A percentile compares a stretch with the other conserved stretches of the same genome.
phyloP scores from a whole-genome alignment of 176 grass and related monocot genomes.

The Elymus sibiricus region DNA sequence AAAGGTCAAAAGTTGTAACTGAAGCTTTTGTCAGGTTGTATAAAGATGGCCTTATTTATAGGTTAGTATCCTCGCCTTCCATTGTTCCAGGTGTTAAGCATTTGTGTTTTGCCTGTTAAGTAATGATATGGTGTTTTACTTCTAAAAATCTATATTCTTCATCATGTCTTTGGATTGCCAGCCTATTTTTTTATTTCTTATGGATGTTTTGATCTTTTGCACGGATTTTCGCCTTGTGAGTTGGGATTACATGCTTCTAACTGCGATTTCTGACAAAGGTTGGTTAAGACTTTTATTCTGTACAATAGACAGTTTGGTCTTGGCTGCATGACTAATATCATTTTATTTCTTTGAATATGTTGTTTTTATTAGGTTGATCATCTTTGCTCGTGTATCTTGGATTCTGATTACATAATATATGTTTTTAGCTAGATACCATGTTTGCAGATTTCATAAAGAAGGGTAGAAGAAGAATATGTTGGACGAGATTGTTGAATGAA shows the following conservation, averaged over 20 bases:
- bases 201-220: slow-evolving; percentile 20
- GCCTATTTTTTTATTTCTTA: background rate
- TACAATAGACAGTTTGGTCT: background rate
- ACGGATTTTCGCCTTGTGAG: slow-evolving; percentile 83
- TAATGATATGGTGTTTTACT: too few species aligned
- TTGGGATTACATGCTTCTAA: slow-evolving; percentile 90
- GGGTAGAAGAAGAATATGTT: too few species aligned
- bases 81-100: slow-evolving; percentile 3
- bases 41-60: slow-evolving; percentile 80
- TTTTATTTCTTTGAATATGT: background rate
- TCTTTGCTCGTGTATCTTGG: too few species aligned
- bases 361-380: slow-evolving; percentile 72
- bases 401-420: too few species aligned
- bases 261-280: slow-evolving; percentile 92
- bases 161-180: background rate
- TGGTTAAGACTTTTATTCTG: slow-evolving; percentile 10
- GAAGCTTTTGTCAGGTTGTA: slow-evolving; percentile 90
- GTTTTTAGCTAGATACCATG: too few species aligned
- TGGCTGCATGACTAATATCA: background rate
- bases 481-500: too few species aligned
- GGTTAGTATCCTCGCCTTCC: slow-evolving; percentile 46
- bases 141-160: too few species aligned
- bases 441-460: too few species aligned
- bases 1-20: slow-evolving; percentile 76
- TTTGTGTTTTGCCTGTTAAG: too few species aligned